Evolutionary conservation across 208 protist species (phyloP), one percentile per base, ranked within the genome.

Genomic region (Naegleria lovaniensis): DNA sequence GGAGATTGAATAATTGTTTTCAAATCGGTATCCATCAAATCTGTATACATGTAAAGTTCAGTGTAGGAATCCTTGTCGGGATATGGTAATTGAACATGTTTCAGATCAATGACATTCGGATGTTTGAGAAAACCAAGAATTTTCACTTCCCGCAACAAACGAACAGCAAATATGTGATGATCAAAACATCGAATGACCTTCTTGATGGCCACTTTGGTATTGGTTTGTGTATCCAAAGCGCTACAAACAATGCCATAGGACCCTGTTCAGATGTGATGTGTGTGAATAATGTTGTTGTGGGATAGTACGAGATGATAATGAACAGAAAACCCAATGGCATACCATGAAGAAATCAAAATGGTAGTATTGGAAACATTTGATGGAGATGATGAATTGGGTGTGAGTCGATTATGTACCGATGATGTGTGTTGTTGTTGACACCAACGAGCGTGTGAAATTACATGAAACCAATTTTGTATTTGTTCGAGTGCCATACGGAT

Each of bases 21-120:
- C 52, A 99, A 93, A 92, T 99, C 98, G 0, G 97, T 98, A 38
- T 99, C 97, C 98, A 99, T 98, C 29, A 98, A 96, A 76, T 98
- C 97, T 94, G 97, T 98, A 33, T 99, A 96, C 55, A 98, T 96
- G 92, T 98, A 99, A 84, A 98, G 94, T 90, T 96, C 94, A 88
- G 97, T 94, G 92, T 96, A 98, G 39, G 55, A 7, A 40, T 52
- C 29, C n/a, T 33, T 79, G n/a, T 79, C 67, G 16, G 67, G 67
- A n/a, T 36, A 79, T 2, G 67, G 67, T 36, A 79, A 79, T 79
- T 79, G 67, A 36, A 85, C 83, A 40, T 85, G 39, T 29, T 43
- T 85, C 25, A 85, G 29, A 40, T 48, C 36, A 22, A 85, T 51
- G 25, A 85, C n/a, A 29, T 85, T 85, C 41, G 83, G 38, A 85